Conservation (phyloP, 139 green algal genomes). For the Chlamydomonas schloesseri region DNA sequence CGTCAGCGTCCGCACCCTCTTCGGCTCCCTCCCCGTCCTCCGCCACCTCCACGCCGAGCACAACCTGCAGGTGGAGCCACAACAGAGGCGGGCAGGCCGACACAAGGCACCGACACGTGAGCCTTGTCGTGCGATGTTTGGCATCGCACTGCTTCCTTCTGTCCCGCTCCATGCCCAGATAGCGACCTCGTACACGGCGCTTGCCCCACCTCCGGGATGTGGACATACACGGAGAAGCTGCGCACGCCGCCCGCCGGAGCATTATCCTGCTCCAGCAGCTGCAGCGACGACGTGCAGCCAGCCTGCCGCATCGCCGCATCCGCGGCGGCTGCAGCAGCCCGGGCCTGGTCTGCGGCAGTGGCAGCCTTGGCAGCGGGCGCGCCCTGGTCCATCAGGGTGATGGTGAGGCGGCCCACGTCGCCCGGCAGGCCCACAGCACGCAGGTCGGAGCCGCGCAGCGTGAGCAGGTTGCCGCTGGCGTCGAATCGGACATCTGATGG, state of each 20-base stretch:
- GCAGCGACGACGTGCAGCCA: background rate
- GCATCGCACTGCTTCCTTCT: too few relatives aligned
- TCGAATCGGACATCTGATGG: too few relatives aligned
- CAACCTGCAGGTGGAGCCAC: background rate
- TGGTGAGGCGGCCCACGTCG: background rate
- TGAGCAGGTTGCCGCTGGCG: slow-evolving; percentile 25
- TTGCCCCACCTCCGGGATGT: background rate
- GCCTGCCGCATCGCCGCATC: background rate
- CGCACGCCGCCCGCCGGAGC: too few relatives aligned
- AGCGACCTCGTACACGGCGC: too few relatives aligned
- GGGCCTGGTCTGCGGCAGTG: too few relatives aligned
- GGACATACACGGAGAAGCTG: background rate
- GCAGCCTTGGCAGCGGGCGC: background rate
- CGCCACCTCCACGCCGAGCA: slow-evolving; percentile 9
- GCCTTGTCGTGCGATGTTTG: too few relatives aligned
- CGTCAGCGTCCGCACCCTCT: background rate
- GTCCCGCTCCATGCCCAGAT: too few relatives aligned
- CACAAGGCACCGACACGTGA: too few relatives aligned
- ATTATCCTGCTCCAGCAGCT: too few relatives aligned
- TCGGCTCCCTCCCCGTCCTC: background rate
- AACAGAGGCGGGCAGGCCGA: too few relatives aligned
- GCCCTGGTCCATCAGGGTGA: background rate
- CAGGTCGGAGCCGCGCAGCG: background rate
- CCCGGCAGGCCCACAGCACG: slow-evolving; percentile 6
- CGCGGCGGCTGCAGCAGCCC: background rate